Percentiles rank a stretch among this genome's conserved stretches.
Evolutionary conservation across 305 asterid genomes (phyloP).

Genomic region (Salvia sclarea): DNA sequence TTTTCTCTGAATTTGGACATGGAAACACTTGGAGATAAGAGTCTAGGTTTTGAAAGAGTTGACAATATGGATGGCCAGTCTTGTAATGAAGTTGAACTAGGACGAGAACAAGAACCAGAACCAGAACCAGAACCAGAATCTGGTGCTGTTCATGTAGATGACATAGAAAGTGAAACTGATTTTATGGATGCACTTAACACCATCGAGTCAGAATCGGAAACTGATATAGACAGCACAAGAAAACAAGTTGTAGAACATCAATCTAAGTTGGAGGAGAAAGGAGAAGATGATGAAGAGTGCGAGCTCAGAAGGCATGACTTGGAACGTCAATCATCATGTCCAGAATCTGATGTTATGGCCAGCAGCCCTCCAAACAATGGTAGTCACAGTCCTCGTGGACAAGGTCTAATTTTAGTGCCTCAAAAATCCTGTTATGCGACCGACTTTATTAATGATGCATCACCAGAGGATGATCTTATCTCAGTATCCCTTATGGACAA

Average conservation of each 20-base stretch:
- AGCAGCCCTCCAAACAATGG: slow-evolving; percentile 37
- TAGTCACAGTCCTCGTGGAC: slow-evolving; percentile 17
- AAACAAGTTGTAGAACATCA: slow-evolving; percentile 47
- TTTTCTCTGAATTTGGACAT: slow-evolving; percentile 38
- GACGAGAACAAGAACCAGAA: too few relatives aligned
- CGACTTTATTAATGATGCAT: slow-evolving; percentile 24
- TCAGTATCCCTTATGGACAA: slow-evolving; percentile 34
- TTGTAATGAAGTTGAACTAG: slow-evolving; percentile 34
- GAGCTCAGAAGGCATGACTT: slow-evolving; percentile 30
- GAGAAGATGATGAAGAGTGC: slow-evolving; percentile 33
- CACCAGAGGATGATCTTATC: slow-evolving; percentile 30
- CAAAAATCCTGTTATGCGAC: slow-evolving; percentile 32
- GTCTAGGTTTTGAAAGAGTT: slow-evolving; percentile 39
- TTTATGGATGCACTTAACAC: slow-evolving; percentile 89
- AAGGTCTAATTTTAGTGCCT: slow-evolving; percentile 28
- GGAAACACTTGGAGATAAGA: slow-evolving; percentile 35
- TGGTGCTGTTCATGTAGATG: slow-evolving; percentile 46
- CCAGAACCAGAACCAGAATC: slow-evolving; percentile 32
- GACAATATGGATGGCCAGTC: slow-evolving; percentile 36
- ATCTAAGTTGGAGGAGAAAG: slow-evolving; percentile 46
- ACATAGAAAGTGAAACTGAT: slow-evolving; percentile 79
- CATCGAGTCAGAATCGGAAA: slow-evolving; percentile 78
- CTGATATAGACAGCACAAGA: slow-evolving; percentile 58
- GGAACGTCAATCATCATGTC: slow-evolving; percentile 40
- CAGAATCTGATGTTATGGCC: slow-evolving; percentile 40